Conservation (phyloP, 495 filamentous ascomycete genomes). For the Wilcoxina mikolae region DNA sequence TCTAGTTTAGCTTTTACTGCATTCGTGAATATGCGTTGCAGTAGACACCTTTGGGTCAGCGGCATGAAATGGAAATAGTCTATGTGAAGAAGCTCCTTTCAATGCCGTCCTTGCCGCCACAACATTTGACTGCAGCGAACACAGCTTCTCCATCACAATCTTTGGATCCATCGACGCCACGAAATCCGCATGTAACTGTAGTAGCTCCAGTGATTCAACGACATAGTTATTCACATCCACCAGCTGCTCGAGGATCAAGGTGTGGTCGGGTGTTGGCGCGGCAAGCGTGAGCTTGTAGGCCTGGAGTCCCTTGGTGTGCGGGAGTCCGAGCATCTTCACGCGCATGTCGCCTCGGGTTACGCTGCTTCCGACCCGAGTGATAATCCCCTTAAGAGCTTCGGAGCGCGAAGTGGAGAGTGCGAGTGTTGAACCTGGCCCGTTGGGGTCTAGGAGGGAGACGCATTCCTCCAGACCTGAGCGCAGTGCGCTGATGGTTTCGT, state of each 20-base stretch:
- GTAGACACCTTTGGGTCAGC: constrained; percentile 14
- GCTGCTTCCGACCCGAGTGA: constrained; percentile 64
- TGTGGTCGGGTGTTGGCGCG: not conserved
- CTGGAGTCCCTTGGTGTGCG: constrained; percentile 10
- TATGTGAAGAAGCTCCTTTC: constrained; percentile 7
- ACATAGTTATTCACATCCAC: constrained; percentile 24
- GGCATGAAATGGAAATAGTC: constrained; percentile 28
- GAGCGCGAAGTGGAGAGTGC: constrained; percentile 74
- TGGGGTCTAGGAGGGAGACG: constrained; percentile 61
- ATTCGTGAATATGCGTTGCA: not conserved
- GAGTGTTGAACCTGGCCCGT: constrained; percentile 70
- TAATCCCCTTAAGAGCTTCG: constrained; percentile 79
- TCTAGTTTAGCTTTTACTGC: not conserved
- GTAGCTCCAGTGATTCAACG: constrained; percentile 7
- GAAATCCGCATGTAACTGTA: not conserved
- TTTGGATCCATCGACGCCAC: not conserved
- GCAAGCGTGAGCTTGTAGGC: constrained; percentile 15
- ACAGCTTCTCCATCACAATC: constrained; percentile 4
- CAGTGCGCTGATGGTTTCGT: constrained; percentile 59
- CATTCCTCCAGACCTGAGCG: constrained; percentile 83
- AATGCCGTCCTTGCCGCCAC: constrained; percentile 17
- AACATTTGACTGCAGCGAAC: constrained; percentile 9
- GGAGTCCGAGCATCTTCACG: constrained; percentile 18
- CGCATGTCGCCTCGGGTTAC: constrained; percentile 51
- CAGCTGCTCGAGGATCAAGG: constrained; percentile 20